Percentiles rank a stretch among this genome's conserved stretches.
phyloP scores from a whole-genome alignment of 2,329 filamentous ascomycete genomes.

The Hypoxylon sp. region DNA sequence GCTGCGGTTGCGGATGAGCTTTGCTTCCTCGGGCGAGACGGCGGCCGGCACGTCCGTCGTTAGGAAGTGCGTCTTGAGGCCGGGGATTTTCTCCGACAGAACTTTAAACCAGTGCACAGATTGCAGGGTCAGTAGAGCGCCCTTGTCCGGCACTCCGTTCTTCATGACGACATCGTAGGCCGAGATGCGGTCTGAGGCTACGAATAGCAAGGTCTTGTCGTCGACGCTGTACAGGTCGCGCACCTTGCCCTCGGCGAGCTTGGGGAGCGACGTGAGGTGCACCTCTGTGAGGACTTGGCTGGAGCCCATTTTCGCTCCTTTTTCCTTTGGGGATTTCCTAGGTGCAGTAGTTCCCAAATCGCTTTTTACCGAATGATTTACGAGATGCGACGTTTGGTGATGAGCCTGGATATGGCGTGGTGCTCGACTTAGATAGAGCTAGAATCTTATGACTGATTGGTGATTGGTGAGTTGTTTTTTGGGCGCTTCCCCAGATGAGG shows the following conservation, averaged over 20 bases:
- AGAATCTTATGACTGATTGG: background rate
- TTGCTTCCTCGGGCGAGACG: slow-evolving; percentile 61
- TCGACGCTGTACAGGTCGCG: slow-evolving; percentile 84
- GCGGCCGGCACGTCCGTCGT: slow-evolving; percentile 44
- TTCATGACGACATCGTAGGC: slow-evolving; percentile 79
- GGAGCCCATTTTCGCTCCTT: slow-evolving; percentile 41
- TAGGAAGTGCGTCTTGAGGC: slow-evolving; percentile 67
- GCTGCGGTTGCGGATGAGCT: slow-evolving; percentile 72
- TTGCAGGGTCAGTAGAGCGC: slow-evolving; percentile 64
- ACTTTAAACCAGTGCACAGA: slow-evolving; percentile 69
- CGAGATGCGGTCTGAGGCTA: slow-evolving; percentile 91
- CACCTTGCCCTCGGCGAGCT: slow-evolving; percentile 72
- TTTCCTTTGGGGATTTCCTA: slow-evolving; percentile 18
- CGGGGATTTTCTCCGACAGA: slow-evolving; percentile 61
- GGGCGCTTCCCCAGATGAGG: slow-evolving; percentile 15
- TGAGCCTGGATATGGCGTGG: slow-evolving; percentile 8
- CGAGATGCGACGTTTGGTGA: slow-evolving; percentile 4
- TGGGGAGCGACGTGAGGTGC: slow-evolving; percentile 53
- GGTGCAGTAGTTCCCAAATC: background rate
- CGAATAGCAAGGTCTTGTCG: slow-evolving; percentile 80
- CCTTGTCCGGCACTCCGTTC: slow-evolving; percentile 74
- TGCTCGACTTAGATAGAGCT: slow-evolving; percentile 8
- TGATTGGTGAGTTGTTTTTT: slow-evolving; percentile 35
- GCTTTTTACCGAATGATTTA: background rate
- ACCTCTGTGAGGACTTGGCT: slow-evolving; percentile 48